Base-by-base conservation (phyloP, 805 yeast species). In the Pichia heedii region DNA sequence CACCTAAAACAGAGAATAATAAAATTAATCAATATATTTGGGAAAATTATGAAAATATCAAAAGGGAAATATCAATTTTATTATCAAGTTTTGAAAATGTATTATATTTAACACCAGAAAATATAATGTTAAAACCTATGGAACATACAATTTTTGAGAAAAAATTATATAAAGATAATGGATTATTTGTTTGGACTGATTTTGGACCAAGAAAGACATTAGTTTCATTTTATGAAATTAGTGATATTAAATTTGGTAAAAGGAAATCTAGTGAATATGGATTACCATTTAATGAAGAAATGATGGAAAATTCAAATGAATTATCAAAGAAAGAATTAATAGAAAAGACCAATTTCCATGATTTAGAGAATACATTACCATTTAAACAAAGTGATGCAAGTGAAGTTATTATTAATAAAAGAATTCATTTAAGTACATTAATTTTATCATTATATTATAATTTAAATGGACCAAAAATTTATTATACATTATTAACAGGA, bases 191-290 rank as follows among this genome's bases (percentile, higher is more conserved):
- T 8, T 86, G 94, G 90, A 89, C 90, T 4, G 95, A 84, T 61
- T 84, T 77, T 58, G 84, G 93, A 88, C 73, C 75, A 55, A 70
- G 95, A 50, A 74, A 81, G 8, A 83, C 88, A 3, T 73, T 84
- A 2, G 94, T 95, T 7, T 63, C 65, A 27, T 81, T 74, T 54
- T 86, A 82, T 58, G 68, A 74, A 18, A 74, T 84, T 48, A 79
- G 82, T 0, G 79, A 74, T 1, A 58, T 71, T 11, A 58, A 55
- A 22, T 55, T 68, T 8, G 66, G 58, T 35, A 62, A 58, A 51
- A 54, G 51, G 9, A 62, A 61, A 22, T 54, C 61, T 1, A 65
- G 68, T 18, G 65, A 68, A 12, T 57, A 56, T 19, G 46, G 54
- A 12, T 32, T 58, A 18, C 52, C 50, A 16, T 43, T 59, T 34